Conservation (phyloP, 73 alveolate species). For the Paramecium tetraurelia region DNA sequence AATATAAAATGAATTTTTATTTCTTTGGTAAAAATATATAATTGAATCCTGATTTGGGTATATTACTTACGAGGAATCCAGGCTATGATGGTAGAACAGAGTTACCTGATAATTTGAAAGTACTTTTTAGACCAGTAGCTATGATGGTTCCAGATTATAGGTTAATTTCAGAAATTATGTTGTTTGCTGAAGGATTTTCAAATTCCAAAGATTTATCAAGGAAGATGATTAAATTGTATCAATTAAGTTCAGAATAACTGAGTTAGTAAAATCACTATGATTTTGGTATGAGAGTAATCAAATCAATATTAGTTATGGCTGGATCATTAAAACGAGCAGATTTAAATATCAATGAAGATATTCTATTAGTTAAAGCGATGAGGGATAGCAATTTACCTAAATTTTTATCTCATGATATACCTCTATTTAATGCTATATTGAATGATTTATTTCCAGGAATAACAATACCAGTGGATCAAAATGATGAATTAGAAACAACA, state of each 20-base stretch:
- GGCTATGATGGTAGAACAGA: slow-evolving; percentile 99
- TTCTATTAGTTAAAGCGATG: slow-evolving; percentile 92
- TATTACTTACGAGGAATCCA: slow-evolving; percentile 98
- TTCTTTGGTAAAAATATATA: slow-evolving; percentile 88
- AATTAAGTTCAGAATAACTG: slow-evolving; percentile 90
- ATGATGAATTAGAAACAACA: slow-evolving; percentile 67
- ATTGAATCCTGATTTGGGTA: slow-evolving; percentile 89
- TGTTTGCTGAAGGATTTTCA: slow-evolving; percentile 95
- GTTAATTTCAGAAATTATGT: slow-evolving; percentile 92
- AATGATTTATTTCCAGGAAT: slow-evolving; percentile 95
- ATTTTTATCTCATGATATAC: slow-evolving; percentile 89
- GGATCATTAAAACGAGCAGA: slow-evolving; percentile 91
- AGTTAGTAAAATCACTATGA: slow-evolving; percentile 97
- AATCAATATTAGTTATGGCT: slow-evolving; percentile 96
- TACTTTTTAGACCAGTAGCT: slow-evolving; percentile 80
- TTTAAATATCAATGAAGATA: slow-evolving; percentile 89
- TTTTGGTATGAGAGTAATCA: slow-evolving; percentile 99
- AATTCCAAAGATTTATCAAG: slow-evolving; percentile 92
- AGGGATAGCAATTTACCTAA: slow-evolving; percentile 93
- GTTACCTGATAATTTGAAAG: slow-evolving; percentile 97
- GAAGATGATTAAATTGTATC: slow-evolving; percentile 94
- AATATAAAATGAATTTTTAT: slow-evolving; percentile 81
- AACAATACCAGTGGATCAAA: slow-evolving; percentile 72
- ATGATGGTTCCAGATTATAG: slow-evolving; percentile 98
- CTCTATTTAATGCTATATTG: slow-evolving; percentile 88